Evolutionary conservation across 441 rosid species (phyloP), one percentile per base, ranked within the genome.

Genomic region (Hura crepitans): DNA sequence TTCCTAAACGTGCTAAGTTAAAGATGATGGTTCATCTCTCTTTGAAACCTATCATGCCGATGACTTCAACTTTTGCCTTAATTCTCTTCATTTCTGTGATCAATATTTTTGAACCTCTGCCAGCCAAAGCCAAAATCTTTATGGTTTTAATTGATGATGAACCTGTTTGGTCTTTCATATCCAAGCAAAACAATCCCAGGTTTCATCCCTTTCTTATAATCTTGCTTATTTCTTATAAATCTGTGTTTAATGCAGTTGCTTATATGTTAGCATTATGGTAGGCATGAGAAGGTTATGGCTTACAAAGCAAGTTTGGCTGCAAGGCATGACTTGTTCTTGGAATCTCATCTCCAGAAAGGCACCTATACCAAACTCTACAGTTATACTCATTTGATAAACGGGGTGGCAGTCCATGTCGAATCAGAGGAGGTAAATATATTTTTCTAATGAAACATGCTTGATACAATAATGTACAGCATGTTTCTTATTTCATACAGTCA

Each of bases 311-410:
- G 45, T 57, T 68, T 81, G 68, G 49, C 60, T 53, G 61, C 47
- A 23, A 62, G 67, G 33, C 88, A 85, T 70, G 79, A 81, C 72
- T 57, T 45, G 28, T 76, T 85, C 69, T 66, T 85, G 55, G 85
- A 79, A 45, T 75, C 85, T 70, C 63, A 74, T 67, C 79, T 82
- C 25, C 72, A 60, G 7, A 62, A 75, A 30, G 81, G 75, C 61
- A 72, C 79, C 20, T 83, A 81, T 62, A 75, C 75, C 45, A 83
- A 85, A 65, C 84, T 83, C 73, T 83, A 85, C 59, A 85, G 89
- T 75, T 85, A 80, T 57, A 78, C 84, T 62, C 84, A 85, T 80
- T 74, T 85, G 71, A 72, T 83, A 33, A 85, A 80, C 47, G 89
- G 89, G 11, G 75, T 85, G 73, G 84, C 89, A 12, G 63, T 83